These are phyloP conservation scores for Mucor irregularis DNA, from an alignment of 371 early-diverging fungal genomes.

Conservation along the genomic window DNA sequence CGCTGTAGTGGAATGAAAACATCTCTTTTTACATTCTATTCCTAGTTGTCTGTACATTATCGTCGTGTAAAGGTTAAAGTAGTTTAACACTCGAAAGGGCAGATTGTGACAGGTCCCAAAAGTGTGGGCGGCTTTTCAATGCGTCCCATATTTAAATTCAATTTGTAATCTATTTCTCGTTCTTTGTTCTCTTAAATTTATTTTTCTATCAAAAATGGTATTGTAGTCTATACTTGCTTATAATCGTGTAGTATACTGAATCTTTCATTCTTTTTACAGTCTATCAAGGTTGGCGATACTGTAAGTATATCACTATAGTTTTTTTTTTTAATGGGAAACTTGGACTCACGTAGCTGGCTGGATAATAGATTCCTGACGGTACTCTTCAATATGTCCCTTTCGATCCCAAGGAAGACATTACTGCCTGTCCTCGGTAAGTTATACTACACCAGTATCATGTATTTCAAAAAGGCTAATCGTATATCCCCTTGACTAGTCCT, in stretches of 20 bases:
- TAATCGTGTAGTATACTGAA: no score
- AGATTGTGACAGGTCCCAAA: no score
- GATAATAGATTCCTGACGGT: conserved; percentile 31
- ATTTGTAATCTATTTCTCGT: background rate
- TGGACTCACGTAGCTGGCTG: background rate
- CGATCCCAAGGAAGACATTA: conserved; percentile 30
- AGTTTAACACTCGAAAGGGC: no score
- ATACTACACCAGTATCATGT: background rate
- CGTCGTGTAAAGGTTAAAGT: no score
- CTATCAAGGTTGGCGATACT: conserved; percentile 27
- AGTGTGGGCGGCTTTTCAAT: no score
- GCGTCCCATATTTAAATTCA: no score
- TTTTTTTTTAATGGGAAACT: no score
- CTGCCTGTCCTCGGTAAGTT: conserved; percentile 33
- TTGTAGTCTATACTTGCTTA: no score
- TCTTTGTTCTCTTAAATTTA: conserved; percentile 1
- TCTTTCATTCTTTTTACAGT: conserved; percentile 1
- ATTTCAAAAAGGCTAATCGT: background rate
- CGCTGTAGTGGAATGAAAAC: background rate
- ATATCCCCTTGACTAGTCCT: conserved; percentile 8
- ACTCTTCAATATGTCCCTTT: conserved; percentile 32
- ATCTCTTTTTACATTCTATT: background rate
- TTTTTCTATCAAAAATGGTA: conserved; percentile 14
- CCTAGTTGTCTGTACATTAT: background rate
- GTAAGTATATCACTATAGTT: conserved; percentile 11